Evolutionary conservation across 495 filamentous ascomycete genomes (phyloP).

Genomic region (Xanthoparmelia taractica): DNA sequence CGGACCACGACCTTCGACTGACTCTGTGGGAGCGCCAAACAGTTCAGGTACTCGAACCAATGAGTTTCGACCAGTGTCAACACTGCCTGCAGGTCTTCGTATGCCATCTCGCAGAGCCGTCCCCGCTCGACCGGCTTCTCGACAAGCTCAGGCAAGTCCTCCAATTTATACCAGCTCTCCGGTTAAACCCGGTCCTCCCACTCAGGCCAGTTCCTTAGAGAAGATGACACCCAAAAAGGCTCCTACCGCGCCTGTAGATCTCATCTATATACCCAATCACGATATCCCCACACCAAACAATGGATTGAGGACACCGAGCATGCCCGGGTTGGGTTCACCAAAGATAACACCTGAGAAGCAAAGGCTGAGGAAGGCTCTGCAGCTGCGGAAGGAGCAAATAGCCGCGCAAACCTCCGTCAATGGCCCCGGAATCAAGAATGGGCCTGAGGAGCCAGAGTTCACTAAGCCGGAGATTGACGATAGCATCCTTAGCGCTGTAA

Average conservation of each 20-base stretch:
- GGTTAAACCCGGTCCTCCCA: conserved; percentile 8
- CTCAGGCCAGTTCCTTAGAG: conserved; percentile 29
- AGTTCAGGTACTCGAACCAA: conserved; percentile 42
- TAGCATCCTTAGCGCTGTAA: conserved; percentile 17
- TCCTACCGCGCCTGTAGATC: conserved; percentile 41
- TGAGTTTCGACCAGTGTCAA: conserved; percentile 63
- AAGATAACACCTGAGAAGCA: conserved; percentile 82
- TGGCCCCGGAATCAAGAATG: conserved; percentile 7
- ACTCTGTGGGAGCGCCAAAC: conserved; percentile 56
- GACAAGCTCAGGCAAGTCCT: conserved; percentile 33
- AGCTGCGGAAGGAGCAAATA: conserved; percentile 74
- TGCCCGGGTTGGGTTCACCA: conserved; percentile 39
- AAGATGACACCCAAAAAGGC: conserved; percentile 31
- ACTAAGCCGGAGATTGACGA: conserved; percentile 1
- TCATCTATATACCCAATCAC: conserved; percentile 25
- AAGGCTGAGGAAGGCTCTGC: conserved; percentile 85
- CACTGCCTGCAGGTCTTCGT: conserved; percentile 49
- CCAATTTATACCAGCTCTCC: conserved; percentile 14
- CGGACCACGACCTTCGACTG: conserved; percentile 71
- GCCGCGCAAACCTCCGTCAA: conserved; percentile 30
- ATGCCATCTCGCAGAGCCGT: conserved; percentile 39
- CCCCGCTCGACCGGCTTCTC: conserved; percentile 36
- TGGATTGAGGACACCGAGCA: conserved; percentile 32
- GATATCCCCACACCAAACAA: conserved; percentile 34
- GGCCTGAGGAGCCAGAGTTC: background rate